These are phyloP conservation scores for Pseudogymnoascus sp. DNA, from an alignment of 2,329 filamentous ascomycete species.

Conservation along the genomic window DNA sequence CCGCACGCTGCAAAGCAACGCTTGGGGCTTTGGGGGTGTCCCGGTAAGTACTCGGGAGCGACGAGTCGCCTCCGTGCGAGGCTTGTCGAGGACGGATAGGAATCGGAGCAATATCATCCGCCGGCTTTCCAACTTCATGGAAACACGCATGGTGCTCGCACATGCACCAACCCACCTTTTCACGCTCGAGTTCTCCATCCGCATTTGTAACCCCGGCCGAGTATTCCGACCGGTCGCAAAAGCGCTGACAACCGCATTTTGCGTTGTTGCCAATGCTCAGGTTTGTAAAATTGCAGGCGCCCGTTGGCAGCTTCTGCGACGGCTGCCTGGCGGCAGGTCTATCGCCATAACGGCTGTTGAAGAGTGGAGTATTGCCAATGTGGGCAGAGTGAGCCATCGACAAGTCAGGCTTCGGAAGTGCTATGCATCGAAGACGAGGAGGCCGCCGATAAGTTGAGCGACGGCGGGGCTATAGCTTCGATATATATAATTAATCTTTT, in stretches of 20 bases:
- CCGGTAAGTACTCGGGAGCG: constrained; percentile 4
- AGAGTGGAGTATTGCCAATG: constrained; percentile 25
- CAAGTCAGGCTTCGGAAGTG: constrained; percentile 9
- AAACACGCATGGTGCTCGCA: constrained; percentile 52
- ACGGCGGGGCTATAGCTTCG: neutral
- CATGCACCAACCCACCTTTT: constrained; percentile 33
- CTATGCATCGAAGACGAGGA: neutral
- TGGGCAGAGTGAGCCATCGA: constrained; percentile 26
- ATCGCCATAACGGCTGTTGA: constrained; percentile 20
- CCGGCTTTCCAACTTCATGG: constrained; percentile 30
- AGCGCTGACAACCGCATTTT: constrained; percentile 45
- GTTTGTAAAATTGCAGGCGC: constrained; percentile 45
- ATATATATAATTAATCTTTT: neutral
- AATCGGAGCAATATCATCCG: neutral
- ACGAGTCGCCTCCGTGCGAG: neutral
- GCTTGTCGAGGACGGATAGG: neutral
- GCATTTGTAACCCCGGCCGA: neutral
- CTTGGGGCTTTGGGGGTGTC: neutral
- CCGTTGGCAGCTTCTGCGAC: constrained; percentile 33
- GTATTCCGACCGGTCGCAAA: constrained; percentile 37
- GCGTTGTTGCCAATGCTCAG: constrained; percentile 35
- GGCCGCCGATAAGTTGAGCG: neutral
- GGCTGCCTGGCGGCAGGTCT: constrained; percentile 16
- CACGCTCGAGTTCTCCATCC: constrained; percentile 1
- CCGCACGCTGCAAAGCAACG: neutral